Evolutionary conservation across 306 rosid species (phyloP).

Genomic region (Trifolium pratense): DNA sequence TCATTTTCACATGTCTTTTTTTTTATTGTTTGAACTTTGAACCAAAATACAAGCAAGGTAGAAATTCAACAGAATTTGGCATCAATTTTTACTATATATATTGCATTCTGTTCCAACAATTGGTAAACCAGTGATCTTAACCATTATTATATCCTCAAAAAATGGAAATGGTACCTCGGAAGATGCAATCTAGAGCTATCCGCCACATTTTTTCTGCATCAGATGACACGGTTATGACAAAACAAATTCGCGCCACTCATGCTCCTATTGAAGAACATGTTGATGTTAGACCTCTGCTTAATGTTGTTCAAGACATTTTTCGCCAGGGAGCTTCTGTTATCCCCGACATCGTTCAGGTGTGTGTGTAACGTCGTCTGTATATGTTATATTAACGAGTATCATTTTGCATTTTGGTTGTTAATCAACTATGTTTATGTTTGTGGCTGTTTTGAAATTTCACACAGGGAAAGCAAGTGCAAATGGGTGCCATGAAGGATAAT

Average conservation of each 20-base stretch:
- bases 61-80: conserved; percentile 33
- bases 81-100: conserved; percentile 33
- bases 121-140: neutral
- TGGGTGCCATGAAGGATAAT: conserved; percentile 41
- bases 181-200: conserved; percentile 35
- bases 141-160: conserved; percentile 27
- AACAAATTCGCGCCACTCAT: conserved; percentile 54
- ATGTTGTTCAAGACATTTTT: conserved; percentile 57
- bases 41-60: conserved; percentile 69
- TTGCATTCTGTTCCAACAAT: neutral
- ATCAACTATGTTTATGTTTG: conserved; percentile 1
- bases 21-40: conserved; percentile 39
- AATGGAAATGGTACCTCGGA: conserved; percentile 38
- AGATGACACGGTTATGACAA: conserved; percentile 52
- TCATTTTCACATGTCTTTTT: conserved; percentile 38
- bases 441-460: neutral
- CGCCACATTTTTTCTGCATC: conserved; percentile 47
- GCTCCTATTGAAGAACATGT: conserved; percentile 47
- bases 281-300: conserved; percentile 56
- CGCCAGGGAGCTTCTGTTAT: conserved; percentile 40
- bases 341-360: conserved; percentile 47
- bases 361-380: neutral
- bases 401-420: conserved; percentile 7
- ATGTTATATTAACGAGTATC: neutral
- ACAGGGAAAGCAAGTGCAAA: conserved; percentile 45